A percentile compares a stretch with the other conserved stretches of the same genome.
These are phyloP conservation scores for Hsuehochloa calcarea DNA, from an alignment of 176 grass and related monocot species.

Conservation along the genomic window DNA sequence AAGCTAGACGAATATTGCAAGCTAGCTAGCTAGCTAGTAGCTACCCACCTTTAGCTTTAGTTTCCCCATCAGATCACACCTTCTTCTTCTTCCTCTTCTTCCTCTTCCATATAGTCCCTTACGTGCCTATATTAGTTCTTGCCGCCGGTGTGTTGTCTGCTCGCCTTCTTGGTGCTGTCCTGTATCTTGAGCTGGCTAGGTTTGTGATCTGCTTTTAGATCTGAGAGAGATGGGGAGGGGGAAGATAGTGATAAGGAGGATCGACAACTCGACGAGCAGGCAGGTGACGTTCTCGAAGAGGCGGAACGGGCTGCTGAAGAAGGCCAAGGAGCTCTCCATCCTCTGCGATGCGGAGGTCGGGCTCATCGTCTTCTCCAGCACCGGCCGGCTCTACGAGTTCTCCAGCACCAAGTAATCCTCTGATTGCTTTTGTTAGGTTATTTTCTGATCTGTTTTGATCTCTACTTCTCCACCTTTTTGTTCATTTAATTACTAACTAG, in stretches of 20 bases:
- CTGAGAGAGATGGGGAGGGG: not conserved
- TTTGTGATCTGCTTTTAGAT: constrained; percentile 3
- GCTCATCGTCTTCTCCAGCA: no score
- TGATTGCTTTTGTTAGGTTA: constrained; percentile 4
- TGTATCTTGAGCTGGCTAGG: not conserved
- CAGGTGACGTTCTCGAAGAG: no score
- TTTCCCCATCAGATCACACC: not conserved
- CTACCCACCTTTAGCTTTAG: not conserved
- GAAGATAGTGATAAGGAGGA: no score
- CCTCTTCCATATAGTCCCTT: not conserved
- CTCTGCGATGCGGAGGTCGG: no score
- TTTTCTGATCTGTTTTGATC: not conserved
- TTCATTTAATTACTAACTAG: not conserved
- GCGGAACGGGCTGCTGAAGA: no score
- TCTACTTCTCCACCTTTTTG: not conserved
- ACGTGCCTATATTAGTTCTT: not conserved
- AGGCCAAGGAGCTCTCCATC: no score
- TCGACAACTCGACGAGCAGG: no score
- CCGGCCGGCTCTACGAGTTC: no score
- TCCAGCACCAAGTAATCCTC: not conserved
- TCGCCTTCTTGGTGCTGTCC: not conserved
- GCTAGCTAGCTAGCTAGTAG: not conserved
- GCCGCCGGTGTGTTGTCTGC: no score
- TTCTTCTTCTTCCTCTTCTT: not conserved
- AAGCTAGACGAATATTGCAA: constrained; percentile 21